phyloP scores from a whole-genome alignment of 2,329 filamentous ascomycete species.

The Teratosphaeria pseudoeucalypti region DNA sequence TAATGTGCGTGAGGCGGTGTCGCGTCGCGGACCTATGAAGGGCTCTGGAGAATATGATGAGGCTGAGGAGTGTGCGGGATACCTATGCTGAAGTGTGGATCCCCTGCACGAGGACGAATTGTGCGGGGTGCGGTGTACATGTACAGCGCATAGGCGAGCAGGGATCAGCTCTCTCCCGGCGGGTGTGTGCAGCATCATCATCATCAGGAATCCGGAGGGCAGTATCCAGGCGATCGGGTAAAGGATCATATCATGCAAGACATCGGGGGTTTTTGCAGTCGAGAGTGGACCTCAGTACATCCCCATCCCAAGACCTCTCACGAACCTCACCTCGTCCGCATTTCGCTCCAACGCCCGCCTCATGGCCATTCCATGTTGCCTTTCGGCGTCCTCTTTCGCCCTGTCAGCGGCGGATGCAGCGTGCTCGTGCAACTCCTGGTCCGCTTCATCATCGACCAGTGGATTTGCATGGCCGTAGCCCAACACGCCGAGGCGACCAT shows the following conservation, averaged over 20 bases:
- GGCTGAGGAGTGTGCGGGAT: not conserved
- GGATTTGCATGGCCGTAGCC: slow-evolving; percentile 32
- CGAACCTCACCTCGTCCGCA: slow-evolving; percentile 67
- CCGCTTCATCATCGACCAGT: slow-evolving; percentile 27
- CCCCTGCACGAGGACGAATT: slow-evolving; percentile 27
- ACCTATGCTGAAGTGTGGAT: not conserved
- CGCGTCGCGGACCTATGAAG: not conserved
- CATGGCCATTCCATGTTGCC: slow-evolving; percentile 60
- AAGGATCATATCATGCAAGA: not conserved
- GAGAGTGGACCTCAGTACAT: not conserved
- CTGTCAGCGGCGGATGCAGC: slow-evolving; percentile 34
- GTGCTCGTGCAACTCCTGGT: slow-evolving; percentile 27
- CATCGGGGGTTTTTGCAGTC: not conserved
- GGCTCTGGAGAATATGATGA: not conserved
- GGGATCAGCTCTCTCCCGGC: not conserved
- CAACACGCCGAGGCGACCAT: slow-evolving; percentile 62
- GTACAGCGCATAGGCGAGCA: not conserved
- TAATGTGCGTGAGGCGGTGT: not conserved
- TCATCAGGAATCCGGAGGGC: not conserved
- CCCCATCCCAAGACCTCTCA: slow-evolving; percentile 53
- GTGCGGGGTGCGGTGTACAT: slow-evolving; percentile 6
- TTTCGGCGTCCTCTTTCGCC: slow-evolving; percentile 46
- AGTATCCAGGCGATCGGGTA: not conserved
- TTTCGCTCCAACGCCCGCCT: slow-evolving; percentile 63
- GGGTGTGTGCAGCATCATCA: not conserved